A percentile compares a stretch with the other conserved stretches of the same genome.
phyloP scores from a whole-genome alignment of 2,329 filamentous ascomycete genomes.

The Aspergillus jensenii region DNA sequence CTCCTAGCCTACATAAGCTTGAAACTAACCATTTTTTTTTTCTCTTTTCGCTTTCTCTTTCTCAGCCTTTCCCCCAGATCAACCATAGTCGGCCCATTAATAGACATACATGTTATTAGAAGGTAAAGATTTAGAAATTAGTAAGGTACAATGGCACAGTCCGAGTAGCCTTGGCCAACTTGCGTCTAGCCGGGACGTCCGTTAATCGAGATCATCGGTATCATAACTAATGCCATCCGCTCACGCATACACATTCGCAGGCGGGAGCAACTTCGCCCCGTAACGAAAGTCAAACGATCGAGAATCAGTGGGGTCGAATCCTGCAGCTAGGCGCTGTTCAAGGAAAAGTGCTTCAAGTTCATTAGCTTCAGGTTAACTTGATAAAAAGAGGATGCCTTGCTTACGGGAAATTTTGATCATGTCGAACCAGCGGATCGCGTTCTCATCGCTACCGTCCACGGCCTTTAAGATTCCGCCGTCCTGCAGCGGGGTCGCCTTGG shows the following conservation, averaged over 20 bases:
- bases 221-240: neutral
- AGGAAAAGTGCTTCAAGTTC: constrained; percentile 33
- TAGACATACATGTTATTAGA: constrained; percentile 7
- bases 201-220: constrained; percentile 10
- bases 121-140: neutral
- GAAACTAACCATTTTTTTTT: neutral
- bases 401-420: constrained; percentile 41
- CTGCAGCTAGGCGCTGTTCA: constrained; percentile 37
- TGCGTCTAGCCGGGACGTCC: neutral
- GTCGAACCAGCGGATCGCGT: constrained; percentile 43
- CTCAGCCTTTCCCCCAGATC: neutral
- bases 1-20: neutral
- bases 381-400: constrained; percentile 15
- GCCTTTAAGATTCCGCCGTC: constrained; percentile 41
- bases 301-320: constrained; percentile 40
- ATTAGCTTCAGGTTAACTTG: neutral
- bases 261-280: constrained; percentile 35
- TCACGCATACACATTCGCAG: constrained; percentile 25
- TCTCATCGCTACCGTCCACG: constrained; percentile 39
- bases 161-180: neutral
- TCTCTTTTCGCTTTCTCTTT: neutral
- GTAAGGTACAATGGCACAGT: neutral
- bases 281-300: constrained; percentile 45
- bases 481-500: constrained; percentile 38
- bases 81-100: constrained; percentile 3